phyloP scores from a whole-genome alignment of 768 basidiomycete genomes.

The Gymnopilus junonius region DNA sequence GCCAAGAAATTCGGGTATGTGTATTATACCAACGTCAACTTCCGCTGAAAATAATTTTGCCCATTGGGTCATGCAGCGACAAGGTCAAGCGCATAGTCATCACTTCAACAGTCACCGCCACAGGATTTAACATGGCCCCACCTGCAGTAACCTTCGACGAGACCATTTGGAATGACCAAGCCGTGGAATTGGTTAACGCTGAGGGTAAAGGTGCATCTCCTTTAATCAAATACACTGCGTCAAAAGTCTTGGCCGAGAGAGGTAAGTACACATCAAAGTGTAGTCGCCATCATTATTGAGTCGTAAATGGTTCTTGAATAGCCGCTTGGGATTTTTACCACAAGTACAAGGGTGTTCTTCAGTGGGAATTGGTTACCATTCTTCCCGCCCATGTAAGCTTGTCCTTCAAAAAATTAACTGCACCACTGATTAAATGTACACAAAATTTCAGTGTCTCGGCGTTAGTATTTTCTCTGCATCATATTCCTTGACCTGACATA shows the following conservation, averaged over 20 bases:
- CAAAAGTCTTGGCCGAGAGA: slow-evolving; percentile 66
- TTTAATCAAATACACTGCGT: slow-evolving; percentile 53
- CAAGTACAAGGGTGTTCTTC: slow-evolving; percentile 42
- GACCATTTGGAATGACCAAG: slow-evolving; percentile 61
- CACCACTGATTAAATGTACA: not conserved
- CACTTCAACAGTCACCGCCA: slow-evolving; percentile 59
- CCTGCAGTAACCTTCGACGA: slow-evolving; percentile 43
- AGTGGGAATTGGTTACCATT: slow-evolving; percentile 56
- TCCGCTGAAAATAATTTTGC: too few species aligned
- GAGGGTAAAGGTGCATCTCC: slow-evolving; percentile 49
- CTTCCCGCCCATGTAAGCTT: slow-evolving; percentile 46
- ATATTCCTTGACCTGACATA: not conserved
- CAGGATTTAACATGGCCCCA: slow-evolving; percentile 33
- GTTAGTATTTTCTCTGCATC: not conserved
- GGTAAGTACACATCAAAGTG: too few species aligned
- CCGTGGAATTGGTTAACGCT: slow-evolving; percentile 49
- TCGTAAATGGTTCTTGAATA: slow-evolving; percentile 20
- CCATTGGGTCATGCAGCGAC: not conserved
- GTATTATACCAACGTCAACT: too few species aligned
- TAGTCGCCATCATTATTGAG: too few species aligned
- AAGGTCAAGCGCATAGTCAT: slow-evolving; percentile 36
- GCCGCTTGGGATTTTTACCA: slow-evolving; percentile 48
- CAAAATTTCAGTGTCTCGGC: not conserved
- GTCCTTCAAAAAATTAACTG: not conserved
- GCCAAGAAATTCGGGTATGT: not conserved